These are phyloP conservation scores for Tirmania nivea DNA, from an alignment of 495 filamentous ascomycete species.

Conservation along the genomic window DNA sequence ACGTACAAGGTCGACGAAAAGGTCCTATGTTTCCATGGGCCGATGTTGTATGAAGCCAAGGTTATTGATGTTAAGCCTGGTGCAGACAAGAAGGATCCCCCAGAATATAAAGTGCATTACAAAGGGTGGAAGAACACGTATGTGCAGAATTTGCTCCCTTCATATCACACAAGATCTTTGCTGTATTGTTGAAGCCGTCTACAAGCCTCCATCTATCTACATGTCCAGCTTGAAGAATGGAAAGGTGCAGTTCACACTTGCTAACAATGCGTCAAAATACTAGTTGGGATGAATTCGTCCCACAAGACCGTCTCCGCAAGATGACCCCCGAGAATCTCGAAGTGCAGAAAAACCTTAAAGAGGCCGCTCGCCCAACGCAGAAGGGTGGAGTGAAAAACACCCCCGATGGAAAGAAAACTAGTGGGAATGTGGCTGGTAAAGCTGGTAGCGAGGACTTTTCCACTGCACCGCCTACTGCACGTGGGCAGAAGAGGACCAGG, in stretches of 20 bases:
- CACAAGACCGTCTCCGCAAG: slow-evolving; percentile 82
- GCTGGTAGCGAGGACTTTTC: slow-evolving; percentile 17
- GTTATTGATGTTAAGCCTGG: slow-evolving; percentile 52
- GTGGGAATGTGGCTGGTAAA: slow-evolving; percentile 13
- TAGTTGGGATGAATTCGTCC: slow-evolving; percentile 97
- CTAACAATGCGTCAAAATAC: neutral
- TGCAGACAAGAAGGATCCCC: slow-evolving; percentile 49
- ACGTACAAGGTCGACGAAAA: slow-evolving; percentile 71
- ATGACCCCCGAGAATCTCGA: slow-evolving; percentile 69
- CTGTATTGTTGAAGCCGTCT: no score
- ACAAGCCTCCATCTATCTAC: neutral
- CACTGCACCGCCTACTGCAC: slow-evolving; percentile 29
- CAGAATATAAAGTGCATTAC: slow-evolving; percentile 84
- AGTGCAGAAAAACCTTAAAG: slow-evolving; percentile 19
- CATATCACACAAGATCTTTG: no score
- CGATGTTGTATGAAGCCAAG: slow-evolving; percentile 92
- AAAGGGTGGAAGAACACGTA: slow-evolving; percentile 97
- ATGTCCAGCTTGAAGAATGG: neutral
- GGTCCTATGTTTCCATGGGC: slow-evolving; percentile 90
- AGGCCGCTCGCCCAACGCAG: slow-evolving; percentile 1
- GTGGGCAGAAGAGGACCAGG: slow-evolving; percentile 41
- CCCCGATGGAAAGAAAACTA: neutral
- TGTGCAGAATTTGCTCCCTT: slow-evolving; percentile 19
- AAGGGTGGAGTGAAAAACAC: neutral
- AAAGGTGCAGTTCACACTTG: neutral